Evolutionary conservation across 1,284 basidiomycete genomes (phyloP).

Genomic region (Boletus mariae): DNA sequence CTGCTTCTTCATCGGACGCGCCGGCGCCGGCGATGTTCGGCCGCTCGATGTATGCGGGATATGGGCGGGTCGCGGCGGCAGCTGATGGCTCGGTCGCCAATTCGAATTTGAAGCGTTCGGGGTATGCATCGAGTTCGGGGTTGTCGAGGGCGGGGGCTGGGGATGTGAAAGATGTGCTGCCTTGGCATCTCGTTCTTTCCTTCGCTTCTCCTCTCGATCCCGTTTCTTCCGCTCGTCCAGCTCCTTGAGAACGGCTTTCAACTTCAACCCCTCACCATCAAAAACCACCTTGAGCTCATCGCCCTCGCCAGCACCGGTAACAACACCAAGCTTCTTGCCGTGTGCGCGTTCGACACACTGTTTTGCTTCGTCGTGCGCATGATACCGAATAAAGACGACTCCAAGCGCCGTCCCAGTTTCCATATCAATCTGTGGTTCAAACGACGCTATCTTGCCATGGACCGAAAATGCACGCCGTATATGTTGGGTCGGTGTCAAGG

Average conservation of each 20-base stretch:
- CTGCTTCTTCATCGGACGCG: conserved; percentile 33
- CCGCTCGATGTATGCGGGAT: conserved; percentile 21
- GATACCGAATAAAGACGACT: conserved; percentile 75
- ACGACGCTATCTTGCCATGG: conserved; percentile 67
- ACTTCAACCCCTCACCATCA: conserved; percentile 56
- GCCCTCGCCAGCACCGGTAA: conserved; percentile 34
- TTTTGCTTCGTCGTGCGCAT: conserved; percentile 56
- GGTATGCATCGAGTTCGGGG: conserved; percentile 29
- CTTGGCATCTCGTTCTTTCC: conserved; percentile 36
- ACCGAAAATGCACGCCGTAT: conserved; percentile 67
- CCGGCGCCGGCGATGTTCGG: conserved; percentile 29
- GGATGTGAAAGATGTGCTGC: conserved; percentile 12
- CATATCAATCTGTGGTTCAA: conserved; percentile 80
- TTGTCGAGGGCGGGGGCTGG: conserved; percentile 19
- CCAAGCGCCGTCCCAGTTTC: conserved; percentile 81
- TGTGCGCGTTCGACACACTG: conserved; percentile 61
- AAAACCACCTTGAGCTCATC: conserved; percentile 58
- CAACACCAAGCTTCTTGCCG: conserved; percentile 44
- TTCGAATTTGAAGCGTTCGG: conserved; percentile 20
- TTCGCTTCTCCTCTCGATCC: conserved; percentile 48
- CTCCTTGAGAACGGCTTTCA: conserved; percentile 59
- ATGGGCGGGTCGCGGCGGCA: conserved; percentile 30
- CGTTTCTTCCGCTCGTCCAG: conserved; percentile 52
- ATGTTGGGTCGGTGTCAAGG: conserved; percentile 63
- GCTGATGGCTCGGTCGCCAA: conserved; percentile 29